Base-by-base conservation (phyloP, 1,139 yeast genomes). In the Blastobotrys petasosporus region DNA sequence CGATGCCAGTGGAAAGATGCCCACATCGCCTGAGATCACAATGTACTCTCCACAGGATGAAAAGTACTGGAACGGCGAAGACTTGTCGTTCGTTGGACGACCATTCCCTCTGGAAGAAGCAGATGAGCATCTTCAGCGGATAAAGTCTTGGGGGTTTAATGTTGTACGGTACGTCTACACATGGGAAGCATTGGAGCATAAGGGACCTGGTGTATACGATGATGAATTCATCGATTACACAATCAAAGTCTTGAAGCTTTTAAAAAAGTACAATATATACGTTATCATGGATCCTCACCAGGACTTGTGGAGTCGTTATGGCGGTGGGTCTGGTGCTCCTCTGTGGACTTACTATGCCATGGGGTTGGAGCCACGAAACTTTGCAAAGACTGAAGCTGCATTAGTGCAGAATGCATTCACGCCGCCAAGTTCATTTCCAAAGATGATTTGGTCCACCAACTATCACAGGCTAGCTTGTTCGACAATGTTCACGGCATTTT, bases 291-390 rank as follows among this genome's bases (percentile, higher is more conserved):
- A 90, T 58, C 85, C 94, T 2, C 97, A 90, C 62, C 97, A 90
- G 63, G 97, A 90, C 62, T 94, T 84, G 12, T 90, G 97, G 97
- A 83, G 94, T 5, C 70, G 97, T 44, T 85, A 73, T 60, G 72
- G 81, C 13, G 97, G 97, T n/a, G 97, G 97, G 1, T 82, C 90
- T 49, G 97, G 97, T 15, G 95, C 97, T 4, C 97, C 97, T 0
- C 58, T 86, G 64, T 90, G 97, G 97, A 88, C 97, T 0, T 66
- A 87, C n/a, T 82, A 85, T 58, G 94, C 95, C n/a, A 95, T 94
- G 2, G 97, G 97, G 1, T 68, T 90, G 44, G 79, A 90, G 45
- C 97, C 97, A 0, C 68, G 64, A 20, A 65, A 76, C n/a, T 85
- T 90, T 58, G 64, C 73, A 0, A 69, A 53, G 1, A 83, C 90